Base-by-base conservation (phyloP, 352 stramenopile genomes). In the Peronospora farinosa region DNA sequence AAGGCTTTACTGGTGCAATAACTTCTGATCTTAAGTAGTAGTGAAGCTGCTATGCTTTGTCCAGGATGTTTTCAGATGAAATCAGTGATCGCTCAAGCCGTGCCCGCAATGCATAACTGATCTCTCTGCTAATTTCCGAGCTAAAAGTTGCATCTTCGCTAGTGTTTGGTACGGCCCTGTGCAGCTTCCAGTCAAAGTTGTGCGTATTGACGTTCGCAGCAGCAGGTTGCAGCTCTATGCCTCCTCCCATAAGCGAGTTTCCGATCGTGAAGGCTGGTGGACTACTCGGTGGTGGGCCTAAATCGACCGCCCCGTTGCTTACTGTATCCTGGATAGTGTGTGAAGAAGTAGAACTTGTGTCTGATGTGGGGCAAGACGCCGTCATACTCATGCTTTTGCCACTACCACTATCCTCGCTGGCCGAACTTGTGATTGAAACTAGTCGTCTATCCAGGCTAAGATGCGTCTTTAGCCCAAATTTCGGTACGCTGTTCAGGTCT, bases 171-270 rank as follows among this genome's bases (percentile, higher is more conserved):
- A 40, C 41, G 17, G 54, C 43, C 17, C 63, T 61, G 47, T 76
- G 67, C 16, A 69, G 42, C 50, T 72, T 85, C 82, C 82, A 92
- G 64, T 90, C 78, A 48, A 92, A 92, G 44, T 86, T 87, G 48
- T 76, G 67, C 21, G 77, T 87, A 54, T 87, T 89, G 53, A 92
- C 80, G 40, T 72, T 79, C n/a, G 78, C 48, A 25, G 77, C 79
- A 23, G 71, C 61, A n/a, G 75, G 77, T 43, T 86, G 77, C 27
- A 75, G 47, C 41, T 92, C 82, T 23, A 92, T 92, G 28, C 38
- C 82, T 78, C 82, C 82, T 47, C 82, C 82, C 58, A 90, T 86
- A 25, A 92, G 78, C 27, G 82, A 92, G 51, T 92, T 82, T 54
- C 85, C 67, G 39, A 90, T 72, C 6, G 54, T 65, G 30, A 92